Percentiles rank a stretch among this genome's conserved stretches.
Conservation (phyloP, 768 basidiomycete genomes). For the Mycena leptocephala region DNA sequence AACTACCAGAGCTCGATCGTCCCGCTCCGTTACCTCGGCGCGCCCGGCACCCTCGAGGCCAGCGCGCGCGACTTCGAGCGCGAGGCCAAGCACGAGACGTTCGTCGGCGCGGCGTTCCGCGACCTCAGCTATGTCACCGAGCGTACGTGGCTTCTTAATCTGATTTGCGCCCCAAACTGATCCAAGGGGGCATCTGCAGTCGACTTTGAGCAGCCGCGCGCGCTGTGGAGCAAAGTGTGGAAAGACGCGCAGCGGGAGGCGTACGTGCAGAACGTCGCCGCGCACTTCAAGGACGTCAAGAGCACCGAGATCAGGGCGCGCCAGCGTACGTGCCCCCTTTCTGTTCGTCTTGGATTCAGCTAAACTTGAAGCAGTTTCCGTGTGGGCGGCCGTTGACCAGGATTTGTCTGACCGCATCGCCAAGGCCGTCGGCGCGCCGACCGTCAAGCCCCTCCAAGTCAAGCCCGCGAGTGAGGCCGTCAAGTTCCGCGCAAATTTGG, state of each 20-base stretch:
- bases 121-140: slow-evolving; percentile 86
- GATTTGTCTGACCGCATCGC: slow-evolving; percentile 84
- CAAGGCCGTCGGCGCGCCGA: slow-evolving; percentile 74
- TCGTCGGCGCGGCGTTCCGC: slow-evolving; percentile 78
- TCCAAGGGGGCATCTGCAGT: slow-evolving; percentile 58
- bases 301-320: slow-evolving; percentile 70
- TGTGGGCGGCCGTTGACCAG: slow-evolving; percentile 87
- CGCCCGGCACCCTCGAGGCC: slow-evolving; percentile 63
- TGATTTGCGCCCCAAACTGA: not conserved
- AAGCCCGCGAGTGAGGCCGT: slow-evolving; percentile 74
- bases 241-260: slow-evolving; percentile 72
- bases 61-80: slow-evolving; percentile 57
- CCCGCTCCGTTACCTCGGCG: slow-evolving; percentile 76
- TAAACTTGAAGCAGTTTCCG: slow-evolving; percentile 66
- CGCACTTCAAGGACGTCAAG: slow-evolving; percentile 76
- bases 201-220: slow-evolving; percentile 90
- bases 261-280: slow-evolving; percentile 78
- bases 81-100: slow-evolving; percentile 78
- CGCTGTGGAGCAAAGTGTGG: slow-evolving; percentile 79
- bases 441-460: slow-evolving; percentile 73
- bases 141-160: slow-evolving; percentile 64
- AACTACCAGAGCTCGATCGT: slow-evolving; percentile 89
- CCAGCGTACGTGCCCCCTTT: slow-evolving; percentile 68
- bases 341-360: not conserved
- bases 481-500: slow-evolving; percentile 65